A percentile compares a stretch with the other conserved stretches of the same genome.
Evolutionary conservation across 192 early-diverging fungal species (phyloP).

Genomic region (Backusella westeae): DNA sequence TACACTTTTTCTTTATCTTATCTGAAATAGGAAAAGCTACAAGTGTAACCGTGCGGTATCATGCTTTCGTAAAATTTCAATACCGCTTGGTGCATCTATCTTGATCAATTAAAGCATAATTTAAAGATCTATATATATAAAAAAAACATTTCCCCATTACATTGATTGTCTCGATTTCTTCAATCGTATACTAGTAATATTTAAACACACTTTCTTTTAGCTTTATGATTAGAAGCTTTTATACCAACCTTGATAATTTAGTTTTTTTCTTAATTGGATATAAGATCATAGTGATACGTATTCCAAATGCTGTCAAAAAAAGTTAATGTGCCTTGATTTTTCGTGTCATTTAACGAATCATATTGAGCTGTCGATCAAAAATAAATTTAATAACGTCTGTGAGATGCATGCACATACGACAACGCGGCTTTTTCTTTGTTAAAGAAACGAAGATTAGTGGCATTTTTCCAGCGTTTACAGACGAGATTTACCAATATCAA

Average conservation of each 20-base stretch:
- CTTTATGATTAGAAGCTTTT: neutral
- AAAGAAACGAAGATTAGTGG: neutral
- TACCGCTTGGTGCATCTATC: neutral
- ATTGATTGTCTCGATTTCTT: neutral
- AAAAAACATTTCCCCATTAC: neutral
- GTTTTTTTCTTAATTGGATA: neutral
- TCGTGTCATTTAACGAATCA: slow-evolving; percentile 1
- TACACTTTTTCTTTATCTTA: neutral
- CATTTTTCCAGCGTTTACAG: neutral
- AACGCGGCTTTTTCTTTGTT: neutral
- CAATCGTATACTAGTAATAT: neutral
- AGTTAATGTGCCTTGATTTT: neutral
- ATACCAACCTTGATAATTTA: neutral
- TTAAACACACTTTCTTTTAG: neutral
- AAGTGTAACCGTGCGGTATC: neutral
- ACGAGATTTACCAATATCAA: neutral
- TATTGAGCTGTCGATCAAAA: neutral
- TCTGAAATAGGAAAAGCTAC: neutral
- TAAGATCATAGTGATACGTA: neutral
- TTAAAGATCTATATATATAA: neutral
- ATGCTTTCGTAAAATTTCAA: neutral
- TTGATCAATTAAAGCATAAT: neutral
- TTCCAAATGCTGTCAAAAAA: slow-evolving; percentile 5
- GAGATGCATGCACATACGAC: neutral
- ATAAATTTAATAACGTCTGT: neutral